Evolutionary conservation across 2,329 filamentous ascomycete genomes (phyloP).

Genomic region (Colletotrichum sp.): DNA sequence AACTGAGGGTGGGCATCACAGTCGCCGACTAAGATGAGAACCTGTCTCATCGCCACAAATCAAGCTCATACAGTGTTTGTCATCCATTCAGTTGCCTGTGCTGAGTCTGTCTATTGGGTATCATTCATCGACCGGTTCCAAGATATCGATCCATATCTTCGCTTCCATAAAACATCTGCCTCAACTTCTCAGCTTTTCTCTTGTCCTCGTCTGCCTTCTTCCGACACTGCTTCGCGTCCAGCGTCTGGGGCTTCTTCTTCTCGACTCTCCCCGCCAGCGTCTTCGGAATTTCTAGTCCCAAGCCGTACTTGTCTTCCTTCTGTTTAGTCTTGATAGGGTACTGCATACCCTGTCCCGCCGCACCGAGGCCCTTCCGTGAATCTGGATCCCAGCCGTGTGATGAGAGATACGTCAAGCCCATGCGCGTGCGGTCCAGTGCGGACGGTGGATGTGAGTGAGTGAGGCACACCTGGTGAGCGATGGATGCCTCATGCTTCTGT

Average conservation of each 20-base stretch:
- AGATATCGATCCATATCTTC: conserved; percentile 81
- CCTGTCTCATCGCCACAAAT: too few relatives aligned
- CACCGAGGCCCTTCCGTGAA: conserved; percentile 73
- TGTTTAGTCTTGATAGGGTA: conserved; percentile 75
- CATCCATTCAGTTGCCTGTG: neutral
- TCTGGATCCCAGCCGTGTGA: conserved; percentile 79
- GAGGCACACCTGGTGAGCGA: conserved; percentile 75
- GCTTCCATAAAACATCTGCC: conserved; percentile 74
- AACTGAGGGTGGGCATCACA: too few relatives aligned
- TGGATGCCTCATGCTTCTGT: conserved; percentile 60
- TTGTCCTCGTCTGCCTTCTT: conserved; percentile 67
- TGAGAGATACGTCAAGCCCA: conserved; percentile 71
- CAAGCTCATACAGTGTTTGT: too few relatives aligned
- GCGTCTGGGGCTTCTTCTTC: conserved; percentile 49
- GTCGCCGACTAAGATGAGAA: too few relatives aligned
- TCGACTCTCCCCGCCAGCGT: conserved; percentile 43
- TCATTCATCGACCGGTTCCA: conserved; percentile 35
- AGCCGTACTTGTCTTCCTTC: conserved; percentile 78
- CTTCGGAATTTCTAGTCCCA: conserved; percentile 62
- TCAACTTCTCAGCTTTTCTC: conserved; percentile 67
- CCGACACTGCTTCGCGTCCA: conserved; percentile 75
- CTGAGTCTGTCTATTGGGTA: neutral
- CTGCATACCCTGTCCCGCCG: conserved; percentile 72
- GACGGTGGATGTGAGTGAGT: conserved; percentile 76
- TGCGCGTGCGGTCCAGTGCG: conserved; percentile 70